Evolutionary conservation across 2,329 filamentous ascomycete genomes (phyloP), one percentile per base, ranked within the genome.

Genomic region (Fusarium scirpi): DNA sequence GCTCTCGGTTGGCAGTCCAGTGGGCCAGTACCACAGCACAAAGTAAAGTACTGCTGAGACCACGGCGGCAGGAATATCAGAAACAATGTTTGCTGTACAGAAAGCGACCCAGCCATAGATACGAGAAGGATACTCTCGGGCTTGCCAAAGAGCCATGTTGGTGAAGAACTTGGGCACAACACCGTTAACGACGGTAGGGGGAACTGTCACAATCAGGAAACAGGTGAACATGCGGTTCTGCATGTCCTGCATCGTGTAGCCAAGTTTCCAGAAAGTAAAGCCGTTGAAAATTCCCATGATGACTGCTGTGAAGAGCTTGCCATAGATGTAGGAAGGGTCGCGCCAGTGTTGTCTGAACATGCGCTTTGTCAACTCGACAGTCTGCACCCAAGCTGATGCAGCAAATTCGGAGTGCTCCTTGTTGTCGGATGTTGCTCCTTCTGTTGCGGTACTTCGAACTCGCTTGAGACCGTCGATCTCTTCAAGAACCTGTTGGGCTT

Each of bases 21-120:
- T 87, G 1, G 92, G 87, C 78, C 87, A 95, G 80, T 95, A 95
- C 91, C 92, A 94, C 0, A 93, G 80, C 1, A 89, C 79, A 84
- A 87, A 95, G 82, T 94, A 94, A 22, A 94, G 78, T 2, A 91
- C 82, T 0, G 84, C 85, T 2, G 86, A 85, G 34, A 93, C 76
- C 67, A 94, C 86, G 3, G 91, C 89, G 44, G 87, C 86, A 0
- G 92, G 92, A 24, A 95, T 90, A 76, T 95, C 92, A 32, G 86
- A 87, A 18, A 94, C 82, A 6, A 94, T 84, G 73, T 92, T 90
- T 0, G 92, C 91, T 0, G 91, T 92, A 74, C 86, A 89, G 79
- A 94, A 94, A 0, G 92, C 91, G 34, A 92, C 80, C 90, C 92
- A 94, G 55, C 90, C 90, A 78, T 94, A 95, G 62, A 94, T 93